Evolutionary conservation across 768 basidiomycete species (phyloP).

Genomic region (Tulasnella sp.): DNA sequence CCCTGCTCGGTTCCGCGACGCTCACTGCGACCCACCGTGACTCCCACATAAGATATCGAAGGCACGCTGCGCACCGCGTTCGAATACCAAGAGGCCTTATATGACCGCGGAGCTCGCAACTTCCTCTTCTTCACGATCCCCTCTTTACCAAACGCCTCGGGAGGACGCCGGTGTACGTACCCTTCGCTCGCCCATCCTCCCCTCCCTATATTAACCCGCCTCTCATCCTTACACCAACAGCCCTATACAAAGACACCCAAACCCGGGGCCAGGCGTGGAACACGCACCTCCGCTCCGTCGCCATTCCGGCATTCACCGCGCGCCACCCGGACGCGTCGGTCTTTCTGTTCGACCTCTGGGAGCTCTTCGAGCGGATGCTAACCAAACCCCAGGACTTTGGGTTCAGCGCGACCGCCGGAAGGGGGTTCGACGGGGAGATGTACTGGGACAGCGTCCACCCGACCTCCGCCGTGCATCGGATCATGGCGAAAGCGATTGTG

Average conservation of each 20-base stretch:
- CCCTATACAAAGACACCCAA: neutral
- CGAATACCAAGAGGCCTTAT: slow-evolving; percentile 36
- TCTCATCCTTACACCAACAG: neutral
- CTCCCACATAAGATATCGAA: neutral
- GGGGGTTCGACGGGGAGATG: slow-evolving; percentile 20
- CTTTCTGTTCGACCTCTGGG: slow-evolving; percentile 30
- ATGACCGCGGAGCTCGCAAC: slow-evolving; percentile 37
- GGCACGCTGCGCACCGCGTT: slow-evolving; percentile 29
- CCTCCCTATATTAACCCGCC: neutral
- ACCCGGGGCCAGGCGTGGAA: neutral
- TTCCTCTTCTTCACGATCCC: slow-evolving; percentile 53
- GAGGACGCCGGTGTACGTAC: neutral
- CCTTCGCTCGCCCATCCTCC: neutral
- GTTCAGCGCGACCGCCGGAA: slow-evolving; percentile 22
- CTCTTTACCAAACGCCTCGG: slow-evolving; percentile 21
- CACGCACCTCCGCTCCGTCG: slow-evolving; percentile 37
- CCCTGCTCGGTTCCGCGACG: neutral
- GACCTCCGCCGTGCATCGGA: slow-evolving; percentile 38
- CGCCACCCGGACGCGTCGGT: slow-evolving; percentile 36
- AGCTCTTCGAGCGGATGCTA: slow-evolving; percentile 37
- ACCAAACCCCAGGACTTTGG: slow-evolving; percentile 35
- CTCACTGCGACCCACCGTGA: neutral
- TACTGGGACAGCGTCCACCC: slow-evolving; percentile 48
- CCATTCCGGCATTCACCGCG: slow-evolving; percentile 28
- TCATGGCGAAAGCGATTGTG: slow-evolving; percentile 35